Evolutionary conservation across 148 eudicot genomes (phyloP).

Genomic region (Persicaria tinctoria): DNA sequence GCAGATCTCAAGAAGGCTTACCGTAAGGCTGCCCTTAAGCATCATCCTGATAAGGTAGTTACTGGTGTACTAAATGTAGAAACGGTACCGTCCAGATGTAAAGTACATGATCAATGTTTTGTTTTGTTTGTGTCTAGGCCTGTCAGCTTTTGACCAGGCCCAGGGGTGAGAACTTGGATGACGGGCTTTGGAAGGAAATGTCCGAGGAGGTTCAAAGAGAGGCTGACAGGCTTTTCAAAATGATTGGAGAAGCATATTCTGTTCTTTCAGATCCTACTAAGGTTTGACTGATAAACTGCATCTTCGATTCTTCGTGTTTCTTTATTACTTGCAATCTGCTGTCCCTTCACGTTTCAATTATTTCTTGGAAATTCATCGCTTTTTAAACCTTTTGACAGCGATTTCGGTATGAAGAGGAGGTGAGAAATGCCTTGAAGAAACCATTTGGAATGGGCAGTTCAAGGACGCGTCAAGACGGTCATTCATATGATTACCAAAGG

Average conservation of each 20-base stretch:
- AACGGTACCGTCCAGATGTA: neutral
- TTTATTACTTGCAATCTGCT: neutral
- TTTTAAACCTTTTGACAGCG: slow-evolving; percentile 33
- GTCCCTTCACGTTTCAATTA: neutral
- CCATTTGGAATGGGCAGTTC: slow-evolving; percentile 26
- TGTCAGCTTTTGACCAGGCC: slow-evolving; percentile 68
- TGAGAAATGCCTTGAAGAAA: slow-evolving; percentile 47
- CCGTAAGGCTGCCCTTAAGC: slow-evolving; percentile 89
- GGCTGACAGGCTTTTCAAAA: slow-evolving; percentile 88
- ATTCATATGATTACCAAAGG: slow-evolving; percentile 7
- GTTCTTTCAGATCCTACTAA: slow-evolving; percentile 77
- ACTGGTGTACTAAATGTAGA: neutral
- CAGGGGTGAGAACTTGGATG: slow-evolving; percentile 74
- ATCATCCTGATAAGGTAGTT: slow-evolving; percentile 95
- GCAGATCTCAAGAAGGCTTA: slow-evolving; percentile 85
- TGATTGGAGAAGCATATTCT: slow-evolving; percentile 95
- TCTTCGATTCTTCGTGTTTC: neutral
- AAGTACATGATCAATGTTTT: neutral
- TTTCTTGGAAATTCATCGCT: neutral
- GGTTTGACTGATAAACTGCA: slow-evolving; percentile 29
- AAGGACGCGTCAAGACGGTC: slow-evolving; percentile 37
- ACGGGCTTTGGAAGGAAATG: slow-evolving; percentile 84
- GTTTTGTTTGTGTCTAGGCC: slow-evolving; percentile 29
- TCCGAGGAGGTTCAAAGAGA: slow-evolving; percentile 68
- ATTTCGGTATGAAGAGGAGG: slow-evolving; percentile 68